phyloP scores from a whole-genome alignment of 768 basidiomycete genomes.

The Termitomyces sp. region DNA sequence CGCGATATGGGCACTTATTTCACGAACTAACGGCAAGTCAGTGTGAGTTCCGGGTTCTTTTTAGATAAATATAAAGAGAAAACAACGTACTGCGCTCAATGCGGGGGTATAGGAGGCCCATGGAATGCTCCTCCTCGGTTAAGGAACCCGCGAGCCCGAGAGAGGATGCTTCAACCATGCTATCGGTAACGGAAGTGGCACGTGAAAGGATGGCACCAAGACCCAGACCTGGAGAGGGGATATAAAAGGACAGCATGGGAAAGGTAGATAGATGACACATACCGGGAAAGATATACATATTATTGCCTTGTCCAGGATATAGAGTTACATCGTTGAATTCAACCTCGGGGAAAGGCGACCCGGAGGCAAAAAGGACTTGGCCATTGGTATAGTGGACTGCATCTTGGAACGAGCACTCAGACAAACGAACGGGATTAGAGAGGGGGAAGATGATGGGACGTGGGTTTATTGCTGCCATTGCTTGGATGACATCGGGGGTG shows the following conservation, averaged over 20 bases:
- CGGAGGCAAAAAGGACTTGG: conserved; percentile 79
- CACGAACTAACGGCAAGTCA: conserved; percentile 50
- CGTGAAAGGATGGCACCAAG: conserved; percentile 72
- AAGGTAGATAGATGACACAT: conserved; percentile 4
- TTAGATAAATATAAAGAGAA: not conserved
- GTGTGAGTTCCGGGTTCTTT: conserved; percentile 3
- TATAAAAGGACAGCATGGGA: not conserved
- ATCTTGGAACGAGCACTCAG: conserved; percentile 77
- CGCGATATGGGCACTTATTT: conserved; percentile 78
- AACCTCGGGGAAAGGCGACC: conserved; percentile 78
- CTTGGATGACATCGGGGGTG: conserved; percentile 60
- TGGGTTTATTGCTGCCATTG: conserved; percentile 77
- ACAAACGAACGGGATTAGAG: conserved; percentile 82
- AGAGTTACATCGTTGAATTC: conserved; percentile 50
- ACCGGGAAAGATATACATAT: conserved; percentile 87
- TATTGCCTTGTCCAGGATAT: conserved; percentile 90
- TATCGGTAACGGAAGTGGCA: conserved; percentile 69
- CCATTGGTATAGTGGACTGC: conserved; percentile 73
- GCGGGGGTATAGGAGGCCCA: conserved; percentile 77
- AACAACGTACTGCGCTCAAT: conserved; percentile 59
- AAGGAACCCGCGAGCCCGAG: conserved; percentile 76
- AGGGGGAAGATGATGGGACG: conserved; percentile 92
- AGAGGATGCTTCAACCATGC: conserved; percentile 87
- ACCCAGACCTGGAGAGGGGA: conserved; percentile 58
- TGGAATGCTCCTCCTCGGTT: conserved; percentile 60